phyloP scores from a whole-genome alignment of 2,329 filamentous ascomycete genomes.

The Didymella sp. region DNA sequence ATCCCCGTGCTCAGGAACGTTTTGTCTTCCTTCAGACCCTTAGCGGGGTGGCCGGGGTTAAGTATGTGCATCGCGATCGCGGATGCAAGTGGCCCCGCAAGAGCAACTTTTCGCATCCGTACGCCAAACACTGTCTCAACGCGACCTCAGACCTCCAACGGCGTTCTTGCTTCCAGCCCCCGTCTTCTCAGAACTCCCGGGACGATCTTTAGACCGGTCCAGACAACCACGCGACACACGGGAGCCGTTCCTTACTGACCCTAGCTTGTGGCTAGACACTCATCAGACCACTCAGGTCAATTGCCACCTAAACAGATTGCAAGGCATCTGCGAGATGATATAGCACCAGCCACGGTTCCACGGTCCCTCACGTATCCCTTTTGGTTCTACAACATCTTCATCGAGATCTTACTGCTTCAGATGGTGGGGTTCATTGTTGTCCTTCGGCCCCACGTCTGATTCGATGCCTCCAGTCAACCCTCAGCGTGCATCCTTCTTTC shows the following conservation, averaged over 20 bases:
- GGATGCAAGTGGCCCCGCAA: constrained; percentile 13
- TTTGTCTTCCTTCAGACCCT: not conserved
- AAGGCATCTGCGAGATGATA: not conserved
- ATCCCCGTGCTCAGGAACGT: not conserved
- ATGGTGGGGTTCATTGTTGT: constrained; percentile 6
- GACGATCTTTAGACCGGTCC: constrained; percentile 8
- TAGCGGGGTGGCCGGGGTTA: too few species aligned
- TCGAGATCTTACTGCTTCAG: constrained; percentile 5
- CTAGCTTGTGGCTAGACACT: not conserved
- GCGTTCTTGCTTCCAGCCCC: not conserved
- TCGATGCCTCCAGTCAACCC: constrained; percentile 21
- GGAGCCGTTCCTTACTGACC: constrained; percentile 6
- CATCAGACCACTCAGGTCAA: constrained; percentile 1
- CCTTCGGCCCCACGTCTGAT: constrained; percentile 1
- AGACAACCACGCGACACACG: constrained; percentile 19
- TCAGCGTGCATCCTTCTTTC: constrained; percentile 34
- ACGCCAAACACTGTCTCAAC: not conserved
- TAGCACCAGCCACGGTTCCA: not conserved
- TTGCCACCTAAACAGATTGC: constrained; percentile 1
- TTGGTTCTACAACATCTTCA: not conserved
- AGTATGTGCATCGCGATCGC: constrained; percentile 16
- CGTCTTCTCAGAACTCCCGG: not conserved
- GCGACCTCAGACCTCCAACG: not conserved
- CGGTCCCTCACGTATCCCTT: not conserved
- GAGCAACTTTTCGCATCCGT: constrained; percentile 12